Conservation (phyloP, 2,329 filamentous ascomycete genomes). For the Tolypocladium tundrense region DNA sequence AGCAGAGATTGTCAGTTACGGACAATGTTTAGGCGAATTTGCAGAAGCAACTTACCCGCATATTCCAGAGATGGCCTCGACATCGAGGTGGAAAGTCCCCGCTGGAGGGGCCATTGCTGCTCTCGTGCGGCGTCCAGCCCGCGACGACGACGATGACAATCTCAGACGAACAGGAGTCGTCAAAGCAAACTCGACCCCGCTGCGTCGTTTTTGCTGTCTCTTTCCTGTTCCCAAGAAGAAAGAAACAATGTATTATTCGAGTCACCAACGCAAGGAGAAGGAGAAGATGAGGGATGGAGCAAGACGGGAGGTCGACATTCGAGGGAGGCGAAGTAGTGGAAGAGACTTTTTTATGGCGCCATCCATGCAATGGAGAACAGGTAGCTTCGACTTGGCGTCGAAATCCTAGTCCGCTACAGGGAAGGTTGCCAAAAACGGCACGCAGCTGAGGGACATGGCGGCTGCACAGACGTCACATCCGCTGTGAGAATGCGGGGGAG, state of each 20-base stretch:
- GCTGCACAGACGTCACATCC: neutral
- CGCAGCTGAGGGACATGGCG: neutral
- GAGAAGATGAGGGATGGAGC: neutral
- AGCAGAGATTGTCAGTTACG: slow-evolving; percentile 6
- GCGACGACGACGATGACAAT: neutral
- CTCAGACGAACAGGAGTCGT: neutral
- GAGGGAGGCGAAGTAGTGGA: neutral
- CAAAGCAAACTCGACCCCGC: neutral
- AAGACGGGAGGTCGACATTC: neutral
- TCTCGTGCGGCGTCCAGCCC: neutral
- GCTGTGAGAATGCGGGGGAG: neutral
- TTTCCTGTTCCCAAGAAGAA: neutral
- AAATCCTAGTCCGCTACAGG: neutral
- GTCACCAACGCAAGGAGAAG: neutral
- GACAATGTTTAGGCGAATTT: neutral
- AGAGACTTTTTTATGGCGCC: neutral
- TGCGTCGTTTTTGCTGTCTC: neutral
- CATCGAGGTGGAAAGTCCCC: slow-evolving; percentile 59
- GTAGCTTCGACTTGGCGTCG: neutral
- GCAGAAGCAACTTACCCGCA: slow-evolving; percentile 52
- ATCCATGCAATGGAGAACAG: neutral
- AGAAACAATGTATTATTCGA: neutral
- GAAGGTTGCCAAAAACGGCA: neutral
- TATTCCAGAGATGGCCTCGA: slow-evolving; percentile 87
- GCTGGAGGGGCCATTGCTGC: slow-evolving; percentile 42